A percentile compares a stretch with the other conserved stretches of the same genome.
phyloP scores from a whole-genome alignment of 257 asterid genomes.

The Pogostemon cablin region DNA sequence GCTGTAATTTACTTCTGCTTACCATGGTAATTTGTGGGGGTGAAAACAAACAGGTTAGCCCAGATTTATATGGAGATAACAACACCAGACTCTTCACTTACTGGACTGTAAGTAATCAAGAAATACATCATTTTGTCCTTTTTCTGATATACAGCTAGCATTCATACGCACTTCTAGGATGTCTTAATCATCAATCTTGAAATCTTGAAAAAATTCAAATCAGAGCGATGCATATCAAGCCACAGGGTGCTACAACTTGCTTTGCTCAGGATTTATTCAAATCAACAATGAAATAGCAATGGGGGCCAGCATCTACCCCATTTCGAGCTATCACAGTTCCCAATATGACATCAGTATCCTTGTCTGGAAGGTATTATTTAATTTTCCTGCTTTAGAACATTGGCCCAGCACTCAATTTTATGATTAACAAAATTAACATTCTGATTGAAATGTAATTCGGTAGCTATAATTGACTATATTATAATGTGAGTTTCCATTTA shows the following conservation, averaged over 20 bases:
- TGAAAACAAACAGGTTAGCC: conserved; percentile 67
- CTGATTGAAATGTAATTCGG: conserved; percentile 23
- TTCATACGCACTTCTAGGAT: background rate
- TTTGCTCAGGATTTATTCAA: conserved; percentile 85
- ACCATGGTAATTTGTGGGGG: conserved; percentile 22
- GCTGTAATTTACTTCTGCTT: conserved; percentile 17
- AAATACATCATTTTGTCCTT: conserved; percentile 19
- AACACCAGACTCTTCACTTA: conserved; percentile 87
- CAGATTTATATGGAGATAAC: conserved; percentile 81
- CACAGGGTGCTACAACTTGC: conserved; percentile 87
- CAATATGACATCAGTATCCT: conserved; percentile 84
- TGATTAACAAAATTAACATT: conserved; percentile 27
- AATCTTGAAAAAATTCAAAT: conserved; percentile 38
- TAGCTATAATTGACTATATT: conserved; percentile 38
- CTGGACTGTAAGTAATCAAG: conserved; percentile 81
- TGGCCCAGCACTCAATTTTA: conserved; percentile 30
- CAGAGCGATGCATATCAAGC: conserved; percentile 89
- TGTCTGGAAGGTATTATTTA: conserved; percentile 80
- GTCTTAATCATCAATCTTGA: conserved; percentile 26
- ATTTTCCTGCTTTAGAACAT: conserved; percentile 21
- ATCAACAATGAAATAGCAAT: conserved; percentile 67
- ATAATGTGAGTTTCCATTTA: conserved; percentile 23
- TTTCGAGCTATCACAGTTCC: conserved; percentile 53
- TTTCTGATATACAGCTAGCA: conserved; percentile 43
- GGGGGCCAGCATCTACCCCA: conserved; percentile 87